Conservation (phyloP, 2,329 filamentous ascomycete genomes). For the Claviceps digitariae region DNA sequence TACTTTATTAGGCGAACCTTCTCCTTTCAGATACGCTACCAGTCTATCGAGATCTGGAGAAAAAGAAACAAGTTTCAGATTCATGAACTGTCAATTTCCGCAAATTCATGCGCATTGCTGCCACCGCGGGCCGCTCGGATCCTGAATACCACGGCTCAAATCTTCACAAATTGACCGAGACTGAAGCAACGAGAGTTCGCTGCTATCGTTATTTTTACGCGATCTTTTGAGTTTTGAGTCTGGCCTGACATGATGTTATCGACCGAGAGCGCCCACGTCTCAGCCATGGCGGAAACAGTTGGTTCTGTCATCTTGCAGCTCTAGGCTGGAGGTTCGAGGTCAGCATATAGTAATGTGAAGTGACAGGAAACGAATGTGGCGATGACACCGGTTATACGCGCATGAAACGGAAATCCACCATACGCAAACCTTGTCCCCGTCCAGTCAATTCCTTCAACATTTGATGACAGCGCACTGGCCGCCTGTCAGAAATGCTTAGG, state of each 20-base stretch:
- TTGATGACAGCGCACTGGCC: neutral
- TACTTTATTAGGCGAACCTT: neutral
- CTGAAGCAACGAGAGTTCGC: neutral
- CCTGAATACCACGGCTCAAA: neutral
- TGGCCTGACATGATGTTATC: neutral
- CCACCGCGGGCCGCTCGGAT: neutral
- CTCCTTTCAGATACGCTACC: neutral
- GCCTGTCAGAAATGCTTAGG: too few species aligned
- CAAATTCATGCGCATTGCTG: neutral
- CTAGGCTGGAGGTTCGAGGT: too few species aligned
- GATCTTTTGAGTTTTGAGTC: neutral
- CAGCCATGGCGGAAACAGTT: neutral
- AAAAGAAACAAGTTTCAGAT: neutral
- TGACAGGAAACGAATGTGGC: neutral
- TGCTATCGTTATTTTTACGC: neutral
- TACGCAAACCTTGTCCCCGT: too few species aligned
- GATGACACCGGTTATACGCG: too few species aligned
- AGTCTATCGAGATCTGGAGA: neutral
- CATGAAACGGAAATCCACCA: too few species aligned
- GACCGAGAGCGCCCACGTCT: too few species aligned
- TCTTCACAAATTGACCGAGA: neutral
- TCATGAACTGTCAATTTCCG: neutral
- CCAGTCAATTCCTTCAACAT: neutral
- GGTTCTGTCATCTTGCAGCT: neutral
- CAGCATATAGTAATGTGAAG: neutral